A percentile compares a stretch with the other conserved stretches of the same genome.
Evolutionary conservation across 202 grass and related monocot species (phyloP).

Genomic region (Carex sylvatica): DNA sequence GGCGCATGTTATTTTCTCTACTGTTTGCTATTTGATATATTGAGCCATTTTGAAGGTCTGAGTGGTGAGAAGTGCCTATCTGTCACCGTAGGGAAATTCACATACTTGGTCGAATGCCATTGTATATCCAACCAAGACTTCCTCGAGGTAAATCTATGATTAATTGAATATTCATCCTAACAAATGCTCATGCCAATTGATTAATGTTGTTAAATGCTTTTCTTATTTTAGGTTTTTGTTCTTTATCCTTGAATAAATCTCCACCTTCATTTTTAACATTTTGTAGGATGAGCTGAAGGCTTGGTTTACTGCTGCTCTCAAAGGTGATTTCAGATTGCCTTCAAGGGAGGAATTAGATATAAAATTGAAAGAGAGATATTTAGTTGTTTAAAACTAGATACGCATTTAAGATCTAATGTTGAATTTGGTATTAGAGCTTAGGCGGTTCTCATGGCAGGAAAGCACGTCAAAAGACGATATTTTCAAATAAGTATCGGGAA

Average conservation of each 20-base stretch:
- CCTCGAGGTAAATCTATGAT: constrained; percentile 62
- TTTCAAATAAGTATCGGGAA: not conserved
- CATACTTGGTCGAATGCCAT: constrained; percentile 60
- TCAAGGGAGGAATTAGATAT: constrained; percentile 53
- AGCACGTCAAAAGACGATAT: not conserved
- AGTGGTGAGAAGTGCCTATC: constrained; percentile 64
- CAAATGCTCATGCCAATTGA: not conserved
- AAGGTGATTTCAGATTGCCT: constrained; percentile 51
- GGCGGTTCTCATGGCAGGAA: not conserved
- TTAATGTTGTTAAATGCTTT: not conserved
- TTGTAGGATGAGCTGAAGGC: constrained; percentile 76
- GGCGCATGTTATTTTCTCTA: not conserved
- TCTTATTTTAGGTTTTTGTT: not conserved
- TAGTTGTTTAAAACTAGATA: constrained; percentile 36
- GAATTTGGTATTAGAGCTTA: not conserved
- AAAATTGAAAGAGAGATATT: constrained; percentile 63
- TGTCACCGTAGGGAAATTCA: constrained; percentile 62
- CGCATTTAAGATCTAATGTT: not conserved
- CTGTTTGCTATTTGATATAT: constrained; percentile 13
- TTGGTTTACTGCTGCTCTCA: constrained; percentile 65
- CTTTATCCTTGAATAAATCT: not conserved
- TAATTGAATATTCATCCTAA: not conserved
- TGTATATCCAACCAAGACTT: constrained; percentile 93
- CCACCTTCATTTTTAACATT: constrained; percentile 12
- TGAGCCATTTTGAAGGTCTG: constrained; percentile 60